phyloP scores from a whole-genome alignment of 2,329 filamentous ascomycete species.

The Paecilomyces dactylethromorphus region DNA sequence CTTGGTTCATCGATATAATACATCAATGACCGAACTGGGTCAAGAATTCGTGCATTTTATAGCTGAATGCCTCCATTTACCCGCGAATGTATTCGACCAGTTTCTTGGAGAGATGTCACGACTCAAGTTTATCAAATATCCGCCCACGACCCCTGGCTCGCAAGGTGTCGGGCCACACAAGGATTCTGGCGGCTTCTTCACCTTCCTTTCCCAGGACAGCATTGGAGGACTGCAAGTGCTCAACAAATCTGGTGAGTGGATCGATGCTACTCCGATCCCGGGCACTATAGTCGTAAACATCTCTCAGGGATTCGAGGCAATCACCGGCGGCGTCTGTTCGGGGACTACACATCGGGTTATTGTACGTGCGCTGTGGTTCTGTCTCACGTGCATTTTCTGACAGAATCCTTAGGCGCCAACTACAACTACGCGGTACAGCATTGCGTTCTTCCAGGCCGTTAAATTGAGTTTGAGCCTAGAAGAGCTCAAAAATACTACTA shows the following conservation, averaged over 20 bases:
- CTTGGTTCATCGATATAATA: no score
- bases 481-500: constrained; percentile 22
- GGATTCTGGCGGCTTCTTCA: constrained; percentile 43
- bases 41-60: no score
- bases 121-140: constrained; percentile 54
- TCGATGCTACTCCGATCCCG: constrained; percentile 8
- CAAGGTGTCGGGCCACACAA: constrained; percentile 55
- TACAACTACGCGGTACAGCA: constrained; percentile 32
- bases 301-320: constrained; percentile 40
- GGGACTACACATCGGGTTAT: constrained; percentile 40
- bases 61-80: no score
- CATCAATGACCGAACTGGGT: no score
- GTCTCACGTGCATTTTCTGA: no score
- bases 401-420: constrained; percentile 36
- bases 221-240: constrained; percentile 8
- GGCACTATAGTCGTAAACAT: constrained; percentile 12
- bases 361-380: constrained; percentile 35
- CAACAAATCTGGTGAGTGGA: constrained; percentile 11
- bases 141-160: constrained; percentile 34
- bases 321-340: constrained; percentile 43
- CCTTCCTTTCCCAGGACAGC: constrained; percentile 9
- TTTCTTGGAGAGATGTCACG: constrained; percentile 45
- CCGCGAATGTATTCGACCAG: constrained; percentile 41
- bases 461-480: constrained; percentile 45
- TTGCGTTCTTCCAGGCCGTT: constrained; percentile 53